Evolutionary conservation across 2,329 filamentous ascomycete genomes (phyloP).

Genomic region (Aspergillus sp.): DNA sequence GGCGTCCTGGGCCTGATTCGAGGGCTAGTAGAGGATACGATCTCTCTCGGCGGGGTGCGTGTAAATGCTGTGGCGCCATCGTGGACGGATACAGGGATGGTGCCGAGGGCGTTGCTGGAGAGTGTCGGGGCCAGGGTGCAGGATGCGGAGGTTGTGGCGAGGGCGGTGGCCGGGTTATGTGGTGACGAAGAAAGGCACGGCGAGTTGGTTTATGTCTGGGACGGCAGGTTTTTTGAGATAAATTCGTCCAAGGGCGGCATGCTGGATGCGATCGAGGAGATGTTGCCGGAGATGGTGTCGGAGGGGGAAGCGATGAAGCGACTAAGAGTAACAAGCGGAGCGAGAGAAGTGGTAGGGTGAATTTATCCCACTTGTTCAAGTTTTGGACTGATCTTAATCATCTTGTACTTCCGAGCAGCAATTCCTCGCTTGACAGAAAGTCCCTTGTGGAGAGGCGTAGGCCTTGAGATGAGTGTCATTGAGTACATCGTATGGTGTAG

Average conservation of each 20-base stretch:
- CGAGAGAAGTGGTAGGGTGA: too few relatives aligned
- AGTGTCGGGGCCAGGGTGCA: slow-evolving; percentile 36
- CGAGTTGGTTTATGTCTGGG: slow-evolving; percentile 53
- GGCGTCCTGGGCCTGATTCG: slow-evolving; percentile 56
- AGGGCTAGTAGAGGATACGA: slow-evolving; percentile 43
- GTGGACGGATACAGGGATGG: slow-evolving; percentile 55
- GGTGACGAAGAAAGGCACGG: slow-evolving; percentile 49
- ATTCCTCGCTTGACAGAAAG: too few relatives aligned
- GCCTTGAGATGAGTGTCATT: too few relatives aligned
- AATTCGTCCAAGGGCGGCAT: slow-evolving; percentile 45
- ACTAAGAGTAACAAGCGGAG: background rate
- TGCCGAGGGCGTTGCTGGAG: slow-evolving; percentile 36
- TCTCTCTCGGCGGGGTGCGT: slow-evolving; percentile 36
- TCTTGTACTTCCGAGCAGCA: too few relatives aligned
- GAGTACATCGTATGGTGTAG: too few relatives aligned
- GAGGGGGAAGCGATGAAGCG: slow-evolving; percentile 16
- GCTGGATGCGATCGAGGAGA: slow-evolving; percentile 4
- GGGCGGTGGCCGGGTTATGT: slow-evolving; percentile 52
- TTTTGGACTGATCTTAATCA: too few relatives aligned
- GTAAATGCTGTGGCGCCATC: slow-evolving; percentile 57
- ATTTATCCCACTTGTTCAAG: too few relatives aligned
- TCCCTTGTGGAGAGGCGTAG: too few relatives aligned
- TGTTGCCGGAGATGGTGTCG: slow-evolving; percentile 8
- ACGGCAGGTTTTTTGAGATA: slow-evolving; percentile 54
- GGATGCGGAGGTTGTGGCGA: slow-evolving; percentile 49